Percentiles rank a stretch among this genome's conserved stretches.
phyloP scores from a whole-genome alignment of 2,329 filamentous ascomycete species.

The Fusarium mangiferae region DNA sequence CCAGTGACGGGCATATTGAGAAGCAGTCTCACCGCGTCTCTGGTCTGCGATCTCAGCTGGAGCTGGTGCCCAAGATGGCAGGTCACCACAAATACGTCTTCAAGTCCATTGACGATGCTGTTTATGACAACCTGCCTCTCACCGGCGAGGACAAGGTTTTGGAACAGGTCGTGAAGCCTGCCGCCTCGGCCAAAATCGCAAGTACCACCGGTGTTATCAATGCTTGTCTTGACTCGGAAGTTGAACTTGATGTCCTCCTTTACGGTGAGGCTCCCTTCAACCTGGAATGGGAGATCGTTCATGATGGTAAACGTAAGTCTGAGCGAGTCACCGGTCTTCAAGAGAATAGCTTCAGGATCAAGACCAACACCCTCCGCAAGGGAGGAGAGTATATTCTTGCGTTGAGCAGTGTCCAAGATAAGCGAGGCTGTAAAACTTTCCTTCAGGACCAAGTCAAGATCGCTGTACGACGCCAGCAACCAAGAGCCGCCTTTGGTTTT shows the following conservation, averaged over 20 bases:
- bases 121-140: slow-evolving; percentile 77
- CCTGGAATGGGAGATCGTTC: slow-evolving; percentile 91
- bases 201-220: slow-evolving; percentile 65
- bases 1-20: slow-evolving; percentile 64
- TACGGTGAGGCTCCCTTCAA: slow-evolving; percentile 87
- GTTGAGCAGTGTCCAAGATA: slow-evolving; percentile 86
- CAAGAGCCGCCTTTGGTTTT: slow-evolving; percentile 85
- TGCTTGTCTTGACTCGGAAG: slow-evolving; percentile 84
- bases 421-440: slow-evolving; percentile 85
- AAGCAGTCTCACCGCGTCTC: slow-evolving; percentile 67
- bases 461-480: slow-evolving; percentile 86
- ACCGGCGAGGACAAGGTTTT: slow-evolving; percentile 71
- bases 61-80: slow-evolving; percentile 82
- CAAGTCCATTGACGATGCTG: slow-evolving; percentile 79
- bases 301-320: slow-evolving; percentile 85
- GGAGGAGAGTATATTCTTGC: slow-evolving; percentile 93
- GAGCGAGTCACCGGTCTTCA: slow-evolving; percentile 73
- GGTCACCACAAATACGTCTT: slow-evolving; percentile 91
- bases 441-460: slow-evolving; percentile 88
- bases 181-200: slow-evolving; percentile 81
- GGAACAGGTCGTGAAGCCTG: slow-evolving; percentile 92
- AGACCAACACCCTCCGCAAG: slow-evolving; percentile 76
- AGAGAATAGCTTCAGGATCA: slow-evolving; percentile 73
- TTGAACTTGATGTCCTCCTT: slow-evolving; percentile 78
- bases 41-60: slow-evolving; percentile 84